Base-by-base conservation (phyloP, 2,329 filamentous ascomycete species). In the Colletotrichum sp. region DNA sequence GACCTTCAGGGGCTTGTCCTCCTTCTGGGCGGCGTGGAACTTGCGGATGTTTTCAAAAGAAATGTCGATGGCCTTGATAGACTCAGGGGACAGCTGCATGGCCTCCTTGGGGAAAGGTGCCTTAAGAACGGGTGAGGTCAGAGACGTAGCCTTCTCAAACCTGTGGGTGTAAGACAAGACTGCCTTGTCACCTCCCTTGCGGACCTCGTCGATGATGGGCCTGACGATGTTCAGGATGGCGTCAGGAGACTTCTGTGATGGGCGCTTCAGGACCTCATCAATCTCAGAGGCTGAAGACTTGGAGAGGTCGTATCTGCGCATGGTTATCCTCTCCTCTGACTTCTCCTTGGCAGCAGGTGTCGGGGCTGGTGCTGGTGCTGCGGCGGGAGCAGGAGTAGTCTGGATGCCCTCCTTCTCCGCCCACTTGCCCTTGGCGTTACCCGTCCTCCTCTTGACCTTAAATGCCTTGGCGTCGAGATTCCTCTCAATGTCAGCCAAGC, bases 101-200 rank as follows among this genome's bases (percentile, higher is more conserved):
- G 99, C 88, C 75, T 93, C 91, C 79, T 93, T 86, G 1, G 95
- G 93, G 88, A 98, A 99, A 0, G 97, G 97, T 1, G 97, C 96
- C 81, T 93, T 94, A 78, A 99, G 89, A 16, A 99, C 96, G 0
- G 96, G 95, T 1, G 96, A 96, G 16, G 92, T 97, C 76, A 99
- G 89, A 4, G 95, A 96, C 1, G 95, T 98, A 1, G 96, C 97
- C 87, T 96, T 98, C 83, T 99, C 97, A 80, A 99, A 99, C 85
- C 98, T 98, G 90, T 98, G 96, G 2, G 97, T 99, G 85, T 98
- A 99, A 67, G 95, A 94, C 60, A 99, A 90, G 28, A 99, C 90
- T 5, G 95, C 96, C 81, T 94, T 94, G 85, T 99, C 97, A 69
- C 97, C 97, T 39, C 95, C 92, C 59, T 92, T 90, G 72, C 93